Evolutionary conservation across 345 rosid genomes (phyloP).

Genomic region (Corchorus olitorius): DNA sequence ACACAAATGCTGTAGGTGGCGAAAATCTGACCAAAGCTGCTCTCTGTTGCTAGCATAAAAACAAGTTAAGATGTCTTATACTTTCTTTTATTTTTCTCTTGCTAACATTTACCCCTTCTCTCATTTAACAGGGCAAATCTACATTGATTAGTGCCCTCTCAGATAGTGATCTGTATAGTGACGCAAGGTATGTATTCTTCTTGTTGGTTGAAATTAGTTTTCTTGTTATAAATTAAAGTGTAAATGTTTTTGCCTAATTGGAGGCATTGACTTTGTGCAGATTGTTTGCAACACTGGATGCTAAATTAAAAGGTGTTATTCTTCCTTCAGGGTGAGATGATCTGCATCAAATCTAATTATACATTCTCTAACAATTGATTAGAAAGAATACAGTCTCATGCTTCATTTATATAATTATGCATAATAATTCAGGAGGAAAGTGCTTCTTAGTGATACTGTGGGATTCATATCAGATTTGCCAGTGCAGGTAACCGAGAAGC

Average conservation of each 20-base stretch:
- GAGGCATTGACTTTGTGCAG: constrained; percentile 35
- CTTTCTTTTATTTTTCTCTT: neutral
- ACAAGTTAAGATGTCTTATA: neutral
- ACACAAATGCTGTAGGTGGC: constrained; percentile 92
- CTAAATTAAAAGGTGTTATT: constrained; percentile 57
- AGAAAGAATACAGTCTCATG: constrained; percentile 3
- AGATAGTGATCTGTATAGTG: constrained; percentile 71
- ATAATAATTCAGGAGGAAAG: constrained; percentile 63
- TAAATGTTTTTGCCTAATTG: constrained; percentile 10
- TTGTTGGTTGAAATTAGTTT: constrained; percentile 17
- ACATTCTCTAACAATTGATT: neutral
- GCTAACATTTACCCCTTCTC: constrained; percentile 13
- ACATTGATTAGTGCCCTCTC: constrained; percentile 78
- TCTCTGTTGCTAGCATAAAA: constrained; percentile 5
- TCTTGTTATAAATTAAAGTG: neutral
- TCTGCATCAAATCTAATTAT: neutral
- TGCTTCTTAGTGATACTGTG: constrained; percentile 88
- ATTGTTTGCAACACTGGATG: constrained; percentile 73
- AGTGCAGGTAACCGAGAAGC: constrained; percentile 60
- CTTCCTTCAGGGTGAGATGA: constrained; percentile 68
- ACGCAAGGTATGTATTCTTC: constrained; percentile 60
- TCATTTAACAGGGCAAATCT: constrained; percentile 75
- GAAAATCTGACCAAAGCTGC: constrained; percentile 20
- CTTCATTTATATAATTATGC: constrained; percentile 16
- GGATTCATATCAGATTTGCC: constrained; percentile 97